A percentile compares a stretch with the other conserved stretches of the same genome.
These are phyloP conservation scores for Penicillium cinerascens DNA, from an alignment of 495 filamentous ascomycete species.

Conservation along the genomic window DNA sequence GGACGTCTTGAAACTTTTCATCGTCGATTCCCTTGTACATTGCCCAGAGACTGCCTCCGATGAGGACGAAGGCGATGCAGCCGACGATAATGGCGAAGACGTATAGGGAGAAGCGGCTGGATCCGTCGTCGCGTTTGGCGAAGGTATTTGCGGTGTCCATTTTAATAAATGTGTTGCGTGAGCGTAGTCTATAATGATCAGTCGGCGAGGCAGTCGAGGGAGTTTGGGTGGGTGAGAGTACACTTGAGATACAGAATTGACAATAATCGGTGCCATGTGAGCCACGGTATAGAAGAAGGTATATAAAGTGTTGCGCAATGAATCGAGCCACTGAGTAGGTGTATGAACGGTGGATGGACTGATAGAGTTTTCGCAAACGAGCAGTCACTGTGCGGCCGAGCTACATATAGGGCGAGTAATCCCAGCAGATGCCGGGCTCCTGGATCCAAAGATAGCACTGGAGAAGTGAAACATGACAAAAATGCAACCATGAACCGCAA, in stretches of 20 bases:
- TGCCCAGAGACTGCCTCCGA: constrained; percentile 20
- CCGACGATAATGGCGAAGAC: constrained; percentile 27
- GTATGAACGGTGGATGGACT: neutral
- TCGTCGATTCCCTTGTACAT: constrained; percentile 25
- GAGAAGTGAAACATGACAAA: constrained; percentile 15
- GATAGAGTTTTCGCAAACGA: neutral
- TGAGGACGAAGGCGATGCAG: constrained; percentile 18
- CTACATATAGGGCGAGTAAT: constrained; percentile 5
- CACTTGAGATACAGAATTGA: neutral
- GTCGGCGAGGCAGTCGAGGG: neutral
- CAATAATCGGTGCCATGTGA: neutral
- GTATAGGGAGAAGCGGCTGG: constrained; percentile 22
- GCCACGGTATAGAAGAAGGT: neutral
- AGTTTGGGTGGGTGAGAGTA: neutral
- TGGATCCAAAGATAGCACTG: constrained; percentile 16
- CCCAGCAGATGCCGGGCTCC: neutral
- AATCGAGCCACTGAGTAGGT: too few relatives aligned
- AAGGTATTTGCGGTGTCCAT: constrained; percentile 7
- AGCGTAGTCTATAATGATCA: constrained; percentile 1
- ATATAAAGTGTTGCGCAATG: neutral
- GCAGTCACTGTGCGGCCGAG: neutral
- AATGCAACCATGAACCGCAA: constrained; percentile 10
- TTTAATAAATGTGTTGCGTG: neutral
- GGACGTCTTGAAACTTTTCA: constrained; percentile 4
- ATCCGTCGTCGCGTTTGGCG: constrained; percentile 10